Evolutionary conservation across 139 green algal genomes (phyloP), one percentile per base, ranked within the genome.

Genomic region (Marvania coccoides): DNA sequence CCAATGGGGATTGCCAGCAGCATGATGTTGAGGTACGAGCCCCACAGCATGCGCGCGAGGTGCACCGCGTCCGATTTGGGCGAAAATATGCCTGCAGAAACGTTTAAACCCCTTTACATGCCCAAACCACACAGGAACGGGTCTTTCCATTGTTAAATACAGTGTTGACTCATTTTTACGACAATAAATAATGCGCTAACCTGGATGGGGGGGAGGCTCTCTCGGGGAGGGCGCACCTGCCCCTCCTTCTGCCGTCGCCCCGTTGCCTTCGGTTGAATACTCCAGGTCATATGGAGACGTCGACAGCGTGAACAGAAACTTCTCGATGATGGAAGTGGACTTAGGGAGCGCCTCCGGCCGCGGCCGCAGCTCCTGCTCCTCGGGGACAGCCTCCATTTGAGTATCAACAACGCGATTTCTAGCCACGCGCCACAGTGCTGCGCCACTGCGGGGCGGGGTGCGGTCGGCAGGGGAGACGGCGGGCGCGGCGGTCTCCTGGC

Each of bases 1-100:
- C 84, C 87, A 29, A 94, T 31, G 2, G 87, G 87, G 5, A 87
- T 60, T 42, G 48, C 69, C 0, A 94, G 12, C 36, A 94, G 82
- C 59, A 94, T 40, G 7, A 93, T 2, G 61, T 93, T 93, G 57
- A 93, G 40, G 24, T 60, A 80, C 54, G 60, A 81, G 46, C 47
- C 56, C 2, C 72, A 37, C 12, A 93, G 9, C 48, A 93, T 86
- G 31, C 53, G 29, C 24, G 38, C 65, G 19, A 83, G 40, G 7
- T 64, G 60, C 24, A 31, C 36, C 10, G 58, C 58, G 54, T 85
- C 79, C 3, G 47, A 60, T 19, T 31, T 39, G 2, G 78, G 74
- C 3, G 74, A 40, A 30, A 71, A 73, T 2, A 56, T 36, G 33
- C 78, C 78, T 79, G 71, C 39, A 5, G 36, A n/a, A n/a, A n/a